Evolutionary conservation across 495 filamentous ascomycete species (phyloP), one percentile per base, ranked within the genome.

Genomic region (Penicillium soppii): DNA sequence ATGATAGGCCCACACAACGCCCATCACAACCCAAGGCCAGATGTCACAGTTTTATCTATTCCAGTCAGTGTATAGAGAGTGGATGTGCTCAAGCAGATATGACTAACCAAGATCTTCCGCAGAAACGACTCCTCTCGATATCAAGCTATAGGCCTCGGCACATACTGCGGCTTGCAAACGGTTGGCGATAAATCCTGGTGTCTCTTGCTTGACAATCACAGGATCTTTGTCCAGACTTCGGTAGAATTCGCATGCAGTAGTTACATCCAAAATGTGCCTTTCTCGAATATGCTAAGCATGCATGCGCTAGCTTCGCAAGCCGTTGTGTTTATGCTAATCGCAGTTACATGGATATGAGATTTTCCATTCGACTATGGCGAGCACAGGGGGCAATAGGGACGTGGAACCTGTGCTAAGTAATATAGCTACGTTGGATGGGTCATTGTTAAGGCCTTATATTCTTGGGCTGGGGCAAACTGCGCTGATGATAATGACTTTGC

Each of bases 11-110:
- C 76, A 10, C 66, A 63, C n/a, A 79, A 58, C 0, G 70, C 65
- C 78, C 78, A 81, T 29, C 76, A 52, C 2, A 75, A 67, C 7
- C 78, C 77, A 56, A 75, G 70, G 12, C 66, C 68, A 12, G 61
- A 58, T 26, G 66, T 59, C 37, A 70, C 48, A 20, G 71, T 57
- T 56, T 59, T 59, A 38, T 69, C 56, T 58, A 20, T 7, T 20
- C 0, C 12, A 15, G 2, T 41, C 16, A 40, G 38, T 33, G 5
- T 15, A 22, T 5, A 19, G 6, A 4, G 21, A 3, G 7, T 12
- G 7, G 9, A 22, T 30, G 17, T 7, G 3, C n/a, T 44, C 26
- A 12, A 29, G 21, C 12, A 6, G 10, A 16, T 22, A 2, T 1
- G n/a, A 35, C 59, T 44, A 13, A 58, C 55, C 67, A 16, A 72